These are phyloP conservation scores for Silene uniflora DNA, from an alignment of 148 eudicot species.

Conservation along the genomic window DNA sequence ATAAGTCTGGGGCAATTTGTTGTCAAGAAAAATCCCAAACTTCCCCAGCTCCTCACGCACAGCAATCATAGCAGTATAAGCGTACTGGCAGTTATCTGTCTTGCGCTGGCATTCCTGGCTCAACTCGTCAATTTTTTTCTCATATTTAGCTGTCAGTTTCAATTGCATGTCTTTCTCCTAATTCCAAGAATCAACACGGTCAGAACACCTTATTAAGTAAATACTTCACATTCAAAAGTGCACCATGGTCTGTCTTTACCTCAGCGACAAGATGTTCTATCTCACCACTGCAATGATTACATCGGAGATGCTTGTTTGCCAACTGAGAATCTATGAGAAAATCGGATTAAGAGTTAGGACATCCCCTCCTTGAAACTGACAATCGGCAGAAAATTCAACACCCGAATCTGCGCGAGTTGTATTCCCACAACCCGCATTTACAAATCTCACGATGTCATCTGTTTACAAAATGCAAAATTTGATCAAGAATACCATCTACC, in stretches of 20 bases:
- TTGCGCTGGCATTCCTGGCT: conserved; percentile 59
- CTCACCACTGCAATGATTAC: conserved; percentile 65
- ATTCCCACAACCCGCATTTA: conserved; percentile 68
- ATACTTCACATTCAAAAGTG: conserved; percentile 8
- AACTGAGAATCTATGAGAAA: conserved; percentile 39
- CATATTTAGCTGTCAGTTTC: conserved; percentile 62
- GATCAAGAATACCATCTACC: conserved; percentile 7
- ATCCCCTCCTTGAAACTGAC: conserved; percentile 66
- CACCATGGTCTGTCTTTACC: conserved; percentile 37
- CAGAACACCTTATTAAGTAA: background rate
- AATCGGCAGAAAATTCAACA: conserved; percentile 54
- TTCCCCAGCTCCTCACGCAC: conserved; percentile 81
- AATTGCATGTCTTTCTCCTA: conserved; percentile 45
- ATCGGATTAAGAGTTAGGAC: conserved; percentile 19
- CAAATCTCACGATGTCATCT: conserved; percentile 70
- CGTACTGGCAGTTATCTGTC: conserved; percentile 89
- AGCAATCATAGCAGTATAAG: conserved; percentile 88
- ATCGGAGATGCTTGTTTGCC: conserved; percentile 41
- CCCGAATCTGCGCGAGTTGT: conserved; percentile 35
- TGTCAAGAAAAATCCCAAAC: conserved; percentile 85
- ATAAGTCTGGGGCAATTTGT: conserved; percentile 53
- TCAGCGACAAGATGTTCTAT: conserved; percentile 61
- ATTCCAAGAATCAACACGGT: background rate
- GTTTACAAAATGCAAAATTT: conserved; percentile 23
- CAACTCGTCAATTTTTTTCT: conserved; percentile 80